Base-by-base conservation (phyloP, 2,329 filamentous ascomycete genomes). In the Aureobasidium sp. region DNA sequence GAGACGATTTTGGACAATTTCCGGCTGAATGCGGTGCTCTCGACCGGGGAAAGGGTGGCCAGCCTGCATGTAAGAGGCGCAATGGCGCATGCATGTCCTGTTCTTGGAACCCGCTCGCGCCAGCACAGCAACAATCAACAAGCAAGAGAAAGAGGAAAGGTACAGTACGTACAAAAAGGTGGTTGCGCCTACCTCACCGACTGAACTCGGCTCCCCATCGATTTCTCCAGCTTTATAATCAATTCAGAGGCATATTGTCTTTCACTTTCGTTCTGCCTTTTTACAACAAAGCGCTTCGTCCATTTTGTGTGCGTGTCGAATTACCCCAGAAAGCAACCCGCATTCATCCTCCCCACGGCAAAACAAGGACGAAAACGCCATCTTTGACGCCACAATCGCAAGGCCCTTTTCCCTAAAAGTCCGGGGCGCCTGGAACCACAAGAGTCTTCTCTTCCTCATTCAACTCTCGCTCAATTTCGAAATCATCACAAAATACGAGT, bases 11-110 rank as follows among this genome's bases (percentile, higher is more conserved):
- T 41, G 36, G 36, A 7, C 36, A 39, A 55, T 55, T 26, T 55
- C 51, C 51, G 51, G 39, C 53, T 46, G 53, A 36, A 57, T 46
- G 53, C 29, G 53, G 53, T 57, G 41, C 29, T 44, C 53, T 57
- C 39, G 53, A 57, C 53, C 53, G 41, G 53, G 53, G 53, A 34
- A 4, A 46, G 39, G 27, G 12, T 23, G n/a, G 37, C 52, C n/a
- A 34, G 13, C 51, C 26, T 55, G 51, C 51, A 55, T 34, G 27
- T 44, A 17, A 9, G 36, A 27, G 50, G 32, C 32, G 50, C 48
- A n/a, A 48, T 48, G 50, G 51, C 51, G 36, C 15, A 55, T 55
- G 51, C 51, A 55, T 55, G 37, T 27, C 51, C 46, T 23, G 13
- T 27, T 41, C 29, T 15, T 55, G 46, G 51, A 55, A 41, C 37